Evolutionary conservation across 257 asterid genomes (phyloP).

Genomic region (Anisodus acutangulus): DNA sequence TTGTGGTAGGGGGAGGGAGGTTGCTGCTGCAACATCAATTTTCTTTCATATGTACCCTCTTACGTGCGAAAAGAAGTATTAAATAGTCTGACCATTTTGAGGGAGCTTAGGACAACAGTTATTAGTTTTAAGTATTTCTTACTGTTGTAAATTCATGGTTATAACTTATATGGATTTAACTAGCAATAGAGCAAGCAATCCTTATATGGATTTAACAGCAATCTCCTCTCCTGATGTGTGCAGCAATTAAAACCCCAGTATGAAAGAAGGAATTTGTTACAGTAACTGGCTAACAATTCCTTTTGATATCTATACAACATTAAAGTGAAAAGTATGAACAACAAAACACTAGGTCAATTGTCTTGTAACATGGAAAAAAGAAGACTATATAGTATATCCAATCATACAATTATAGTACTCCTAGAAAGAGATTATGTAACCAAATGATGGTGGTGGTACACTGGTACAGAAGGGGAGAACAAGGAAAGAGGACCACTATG

Average conservation of each 20-base stretch:
- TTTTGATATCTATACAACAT: not conserved
- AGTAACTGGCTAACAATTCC: not conserved
- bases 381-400: not conserved
- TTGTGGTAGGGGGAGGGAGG: not conserved
- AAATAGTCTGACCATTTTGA: constrained; percentile 47
- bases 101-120: constrained; percentile 37
- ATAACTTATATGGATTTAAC: constrained; percentile 25
- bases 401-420: not conserved
- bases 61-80: constrained; percentile 44
- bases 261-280: no score
- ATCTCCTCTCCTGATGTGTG: not conserved
- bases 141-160: constrained; percentile 34
- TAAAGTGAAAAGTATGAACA: not conserved
- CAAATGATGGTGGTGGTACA: constrained; percentile 26
- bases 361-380: not conserved
- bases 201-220: constrained; percentile 31
- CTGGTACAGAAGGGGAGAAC: not conserved
- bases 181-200: constrained; percentile 29
- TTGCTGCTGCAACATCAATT: constrained; percentile 42
- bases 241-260: not conserved
- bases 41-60: constrained; percentile 45
- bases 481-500: constrained; percentile 48
- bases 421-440: constrained; percentile 34
- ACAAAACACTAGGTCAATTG: not conserved
- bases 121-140: not conserved